Evolutionary conservation across 108 stramenopile species (phyloP), one percentile per base, ranked within the genome.

Genomic region (Nannochloropsis oceanica): DNA sequence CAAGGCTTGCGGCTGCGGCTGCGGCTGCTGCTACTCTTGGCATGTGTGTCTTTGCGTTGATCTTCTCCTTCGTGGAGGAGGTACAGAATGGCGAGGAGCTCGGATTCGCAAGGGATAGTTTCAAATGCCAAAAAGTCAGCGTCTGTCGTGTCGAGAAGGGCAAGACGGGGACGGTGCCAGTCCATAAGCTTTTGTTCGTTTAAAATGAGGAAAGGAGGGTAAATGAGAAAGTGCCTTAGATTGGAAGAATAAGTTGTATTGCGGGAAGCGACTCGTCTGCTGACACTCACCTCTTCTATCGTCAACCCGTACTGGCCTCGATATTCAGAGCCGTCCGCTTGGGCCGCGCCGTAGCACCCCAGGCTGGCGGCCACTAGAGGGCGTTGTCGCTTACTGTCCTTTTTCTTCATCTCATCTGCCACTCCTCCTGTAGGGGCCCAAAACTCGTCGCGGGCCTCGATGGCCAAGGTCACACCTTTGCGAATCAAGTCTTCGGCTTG

Each of bases 301-400:
- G 44, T 84, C 43, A 20, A 80, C 14, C 84, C 89, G 84, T 90
- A 90, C 44, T 84, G 43, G 10, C 90, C 90, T 13, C 81, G 43
- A 89, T 89, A 90, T 81, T 90, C 90, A 18, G 88, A 89, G 24
- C 90, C 90, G 84, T 90, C 90, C 13, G 90, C 90, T 27, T 88
- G 43, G 18, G 46, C 22, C 13, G 90, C 90, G 9, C 90, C 90
- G 44, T 90, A 90, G 80, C 89, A 88, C 10, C 90, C 90, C n/a
- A 90, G 27, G 82, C 86, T 87, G 79, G 89, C 85, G 24, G 90
- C 90, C 8, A 90, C 89, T 10, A 90, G 42, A 11, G 87, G 87
- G 11, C 80, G 80, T 10, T 79, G 43, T 24, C 81, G 84, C 44
- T 18, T 80, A 43, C 79, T 42, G 42, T 43, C 87, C 11, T 11